Evolutionary conservation across 495 filamentous ascomycete genomes (phyloP).

Genomic region (Aspergillus carlsbadensis): DNA sequence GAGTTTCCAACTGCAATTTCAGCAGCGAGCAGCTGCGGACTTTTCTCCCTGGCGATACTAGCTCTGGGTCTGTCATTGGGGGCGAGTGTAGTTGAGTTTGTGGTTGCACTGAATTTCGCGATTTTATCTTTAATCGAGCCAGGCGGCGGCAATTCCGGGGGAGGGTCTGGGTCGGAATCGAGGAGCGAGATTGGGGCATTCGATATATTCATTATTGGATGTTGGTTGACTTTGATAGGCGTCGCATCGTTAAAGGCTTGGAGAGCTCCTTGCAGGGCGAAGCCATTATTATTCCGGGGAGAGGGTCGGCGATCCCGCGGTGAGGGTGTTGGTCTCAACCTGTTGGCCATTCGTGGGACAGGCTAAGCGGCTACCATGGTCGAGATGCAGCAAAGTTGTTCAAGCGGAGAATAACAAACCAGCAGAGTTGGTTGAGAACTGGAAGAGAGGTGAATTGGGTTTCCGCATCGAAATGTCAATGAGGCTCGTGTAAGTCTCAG

Average conservation of each 20-base stretch:
- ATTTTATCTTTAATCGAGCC: constrained; percentile 47
- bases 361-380: not conserved
- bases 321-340: constrained; percentile 26
- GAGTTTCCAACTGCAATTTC: constrained; percentile 35
- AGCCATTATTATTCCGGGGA: constrained; percentile 25
- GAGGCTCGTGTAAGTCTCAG: not conserved
- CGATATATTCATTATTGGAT: not conserved
- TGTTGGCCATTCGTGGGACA: constrained; percentile 36
- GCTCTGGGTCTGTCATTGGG: constrained; percentile 7
- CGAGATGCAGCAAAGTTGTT: not conserved
- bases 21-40: constrained; percentile 37
- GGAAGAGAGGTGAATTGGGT: too few species aligned
- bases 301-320: constrained; percentile 33
- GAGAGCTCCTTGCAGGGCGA: constrained; percentile 40
- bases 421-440: too few species aligned
- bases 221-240: constrained; percentile 14
- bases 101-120: constrained; percentile 26
- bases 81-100: constrained; percentile 18
- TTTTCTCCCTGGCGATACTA: constrained; percentile 18
- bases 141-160: constrained; percentile 33
- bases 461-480: not conserved
- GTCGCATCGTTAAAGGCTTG: constrained; percentile 32
- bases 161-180: constrained; percentile 19
- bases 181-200: not conserved
- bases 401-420: too few species aligned